phyloP scores from a whole-genome alignment of 768 basidiomycete species.

The Boletus tylopilopsis region DNA sequence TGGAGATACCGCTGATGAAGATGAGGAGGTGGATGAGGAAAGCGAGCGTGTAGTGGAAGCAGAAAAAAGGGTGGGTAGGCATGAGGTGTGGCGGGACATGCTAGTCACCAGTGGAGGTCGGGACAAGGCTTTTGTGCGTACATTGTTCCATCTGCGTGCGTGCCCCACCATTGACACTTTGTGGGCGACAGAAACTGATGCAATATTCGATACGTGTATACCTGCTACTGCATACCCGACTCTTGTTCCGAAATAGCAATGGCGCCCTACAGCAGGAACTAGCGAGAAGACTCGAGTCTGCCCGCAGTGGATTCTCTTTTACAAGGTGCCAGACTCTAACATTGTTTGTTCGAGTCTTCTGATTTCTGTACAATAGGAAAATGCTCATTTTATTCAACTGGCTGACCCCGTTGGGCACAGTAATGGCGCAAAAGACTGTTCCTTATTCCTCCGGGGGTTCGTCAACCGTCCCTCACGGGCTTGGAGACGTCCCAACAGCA shows the following conservation, averaged over 20 bases:
- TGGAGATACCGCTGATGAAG: constrained; percentile 26
- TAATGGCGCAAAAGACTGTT: constrained; percentile 66
- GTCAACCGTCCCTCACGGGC: constrained; percentile 20
- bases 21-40: constrained; percentile 47
- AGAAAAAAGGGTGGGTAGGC: constrained; percentile 47
- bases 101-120: constrained; percentile 73
- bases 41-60: constrained; percentile 42
- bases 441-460: constrained; percentile 47
- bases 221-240: constrained; percentile 61
- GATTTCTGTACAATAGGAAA: constrained; percentile 47
- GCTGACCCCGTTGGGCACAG: constrained; percentile 68
- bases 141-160: not conserved
- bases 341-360: not conserved
- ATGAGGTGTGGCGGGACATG: constrained; percentile 81
- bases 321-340: constrained; percentile 49
- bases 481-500: constrained; percentile 12
- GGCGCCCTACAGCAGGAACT: constrained; percentile 54
- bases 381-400: constrained; percentile 81
- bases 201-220: constrained; percentile 80
- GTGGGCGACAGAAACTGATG: constrained; percentile 65
- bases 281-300: constrained; percentile 52
- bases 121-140: constrained; percentile 80
- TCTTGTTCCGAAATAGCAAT: constrained; percentile 43
- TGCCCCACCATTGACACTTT: not conserved
- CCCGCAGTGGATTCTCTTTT: constrained; percentile 61